phyloP scores from a whole-genome alignment of 208 protist species.

The Acanthamoeba lugdunensis region DNA sequence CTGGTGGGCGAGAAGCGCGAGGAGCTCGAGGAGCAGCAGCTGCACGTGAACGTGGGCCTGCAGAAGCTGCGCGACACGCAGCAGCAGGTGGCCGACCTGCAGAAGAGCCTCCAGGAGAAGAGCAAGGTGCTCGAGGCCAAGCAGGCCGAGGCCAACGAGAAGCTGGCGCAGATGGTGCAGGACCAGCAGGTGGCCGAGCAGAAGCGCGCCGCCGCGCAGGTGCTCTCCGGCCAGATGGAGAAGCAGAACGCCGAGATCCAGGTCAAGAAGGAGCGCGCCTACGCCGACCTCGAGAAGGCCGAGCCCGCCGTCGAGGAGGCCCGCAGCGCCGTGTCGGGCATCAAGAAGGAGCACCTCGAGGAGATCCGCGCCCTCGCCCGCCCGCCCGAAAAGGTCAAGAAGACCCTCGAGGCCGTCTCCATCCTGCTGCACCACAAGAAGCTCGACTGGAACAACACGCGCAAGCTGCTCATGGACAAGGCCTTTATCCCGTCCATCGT shows the following conservation, averaged over 20 bases:
- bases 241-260: conserved; percentile 86
- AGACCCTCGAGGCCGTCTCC: conserved; percentile 83
- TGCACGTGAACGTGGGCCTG: conserved; percentile 95
- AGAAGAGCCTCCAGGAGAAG: conserved; percentile 83
- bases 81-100: conserved; percentile 84
- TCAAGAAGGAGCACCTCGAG: conserved; percentile 95
- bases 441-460: conserved; percentile 71
- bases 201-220: conserved; percentile 89
- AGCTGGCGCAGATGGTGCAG: conserved; percentile 90
- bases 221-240: conserved; percentile 86
- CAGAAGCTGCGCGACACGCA: conserved; percentile 91
- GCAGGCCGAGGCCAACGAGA: conserved; percentile 90
- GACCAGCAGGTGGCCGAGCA: conserved; percentile 88
- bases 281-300: conserved; percentile 94
- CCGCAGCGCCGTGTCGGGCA: conserved; percentile 88
- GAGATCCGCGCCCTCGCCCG: conserved; percentile 97
- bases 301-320: conserved; percentile 95
- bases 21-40: conserved; percentile 94
- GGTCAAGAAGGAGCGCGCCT: conserved; percentile 90
- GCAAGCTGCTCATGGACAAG: conserved; percentile 70
- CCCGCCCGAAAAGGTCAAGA: conserved; percentile 94
- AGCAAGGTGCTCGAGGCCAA: conserved; percentile 89
- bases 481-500: conserved; percentile 88
- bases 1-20: conserved; percentile 94
- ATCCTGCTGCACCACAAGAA: conserved; percentile 80